These are phyloP conservation scores for Clonostachys sp. DNA, from an alignment of 2,329 filamentous ascomycete genomes.

Conservation along the genomic window DNA sequence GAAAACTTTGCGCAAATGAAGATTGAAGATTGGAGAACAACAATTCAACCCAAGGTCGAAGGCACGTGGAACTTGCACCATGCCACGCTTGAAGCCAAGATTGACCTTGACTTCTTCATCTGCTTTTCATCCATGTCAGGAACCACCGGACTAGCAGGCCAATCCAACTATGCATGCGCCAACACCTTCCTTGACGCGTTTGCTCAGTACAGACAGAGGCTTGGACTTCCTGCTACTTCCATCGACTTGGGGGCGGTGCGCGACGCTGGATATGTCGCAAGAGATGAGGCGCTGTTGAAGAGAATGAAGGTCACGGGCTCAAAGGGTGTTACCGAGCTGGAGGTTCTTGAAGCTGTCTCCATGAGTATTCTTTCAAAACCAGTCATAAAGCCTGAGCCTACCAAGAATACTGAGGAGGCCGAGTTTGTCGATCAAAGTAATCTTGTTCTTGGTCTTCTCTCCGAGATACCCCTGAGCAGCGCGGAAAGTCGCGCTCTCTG, in stretches of 20 bases:
- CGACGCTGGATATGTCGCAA: neutral
- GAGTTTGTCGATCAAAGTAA: neutral
- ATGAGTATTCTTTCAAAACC: neutral
- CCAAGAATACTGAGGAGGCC: neutral
- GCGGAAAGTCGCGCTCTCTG: neutral
- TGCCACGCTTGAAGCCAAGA: neutral
- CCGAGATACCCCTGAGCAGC: neutral
- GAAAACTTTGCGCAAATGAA: slow-evolving; percentile 18
- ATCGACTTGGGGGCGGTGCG: neutral
- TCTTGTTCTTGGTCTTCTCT: neutral
- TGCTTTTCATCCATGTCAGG: slow-evolving; percentile 26
- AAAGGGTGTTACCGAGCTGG: too few species aligned
- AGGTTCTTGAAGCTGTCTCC: neutral
- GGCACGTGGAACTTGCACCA: slow-evolving; percentile 28
- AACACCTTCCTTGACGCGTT: slow-evolving; percentile 22
- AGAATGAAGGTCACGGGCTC: neutral
- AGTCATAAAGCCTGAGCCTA: neutral
- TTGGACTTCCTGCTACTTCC: neutral
- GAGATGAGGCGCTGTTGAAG: neutral
- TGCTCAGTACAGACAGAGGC: slow-evolving; percentile 2
- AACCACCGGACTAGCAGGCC: slow-evolving; percentile 23
- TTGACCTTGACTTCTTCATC: slow-evolving; percentile 28
- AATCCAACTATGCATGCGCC: slow-evolving; percentile 32
- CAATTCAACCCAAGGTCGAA: slow-evolving; percentile 18
- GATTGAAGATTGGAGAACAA: slow-evolving; percentile 18